Percentiles rank a stretch among this genome's conserved stretches.
phyloP scores from a whole-genome alignment of 2,329 filamentous ascomycete genomes.

The Pseudocercospora fijiensis region DNA sequence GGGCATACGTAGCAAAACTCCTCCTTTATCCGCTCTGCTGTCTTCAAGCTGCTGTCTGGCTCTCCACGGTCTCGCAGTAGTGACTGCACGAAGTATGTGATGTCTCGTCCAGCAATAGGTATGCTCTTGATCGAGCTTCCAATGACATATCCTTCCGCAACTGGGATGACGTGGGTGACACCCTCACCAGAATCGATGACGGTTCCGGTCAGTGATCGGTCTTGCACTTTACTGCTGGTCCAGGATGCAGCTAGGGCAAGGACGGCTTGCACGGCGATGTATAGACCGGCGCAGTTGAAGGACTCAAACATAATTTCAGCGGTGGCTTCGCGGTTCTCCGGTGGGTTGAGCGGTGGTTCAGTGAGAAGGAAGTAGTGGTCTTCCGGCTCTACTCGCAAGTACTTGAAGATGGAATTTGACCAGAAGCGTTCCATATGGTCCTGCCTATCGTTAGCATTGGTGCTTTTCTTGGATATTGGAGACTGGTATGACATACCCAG shows the following conservation, averaged over 20 bases:
- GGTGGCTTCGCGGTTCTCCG: slow-evolving; percentile 97
- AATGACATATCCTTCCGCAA: slow-evolving; percentile 98
- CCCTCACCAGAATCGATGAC: slow-evolving; percentile 98
- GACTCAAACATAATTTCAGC: slow-evolving; percentile 99
- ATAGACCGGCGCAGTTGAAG: slow-evolving; percentile 98
- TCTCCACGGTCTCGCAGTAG: slow-evolving; percentile 93
- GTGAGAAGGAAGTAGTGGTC: slow-evolving; percentile 98
- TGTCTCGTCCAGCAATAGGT: slow-evolving; percentile 94
- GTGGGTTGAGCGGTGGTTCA: slow-evolving; percentile 96
- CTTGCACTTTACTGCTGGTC: slow-evolving; percentile 97
- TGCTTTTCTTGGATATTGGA: no score
- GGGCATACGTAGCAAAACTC: slow-evolving; percentile 98
- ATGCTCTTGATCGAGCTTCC: slow-evolving; percentile 99
- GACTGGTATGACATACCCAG: slow-evolving; percentile 64
- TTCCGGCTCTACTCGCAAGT: slow-evolving; percentile 94
- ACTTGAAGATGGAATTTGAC: slow-evolving; percentile 99
- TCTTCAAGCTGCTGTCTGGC: slow-evolving; percentile 94
- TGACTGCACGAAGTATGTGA: slow-evolving; percentile 98
- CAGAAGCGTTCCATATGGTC: slow-evolving; percentile 99
- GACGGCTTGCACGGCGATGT: slow-evolving; percentile 97
- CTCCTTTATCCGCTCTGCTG: slow-evolving; percentile 97
- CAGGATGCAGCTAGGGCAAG: slow-evolving; percentile 94
- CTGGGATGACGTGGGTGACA: slow-evolving; percentile 98
- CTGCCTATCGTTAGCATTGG: slow-evolving; percentile 45
- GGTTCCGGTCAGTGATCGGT: slow-evolving; percentile 91